Evolutionary conservation across 2,329 filamentous ascomycete species (phyloP).

Genomic region (Trichoderma guizhouense): DNA sequence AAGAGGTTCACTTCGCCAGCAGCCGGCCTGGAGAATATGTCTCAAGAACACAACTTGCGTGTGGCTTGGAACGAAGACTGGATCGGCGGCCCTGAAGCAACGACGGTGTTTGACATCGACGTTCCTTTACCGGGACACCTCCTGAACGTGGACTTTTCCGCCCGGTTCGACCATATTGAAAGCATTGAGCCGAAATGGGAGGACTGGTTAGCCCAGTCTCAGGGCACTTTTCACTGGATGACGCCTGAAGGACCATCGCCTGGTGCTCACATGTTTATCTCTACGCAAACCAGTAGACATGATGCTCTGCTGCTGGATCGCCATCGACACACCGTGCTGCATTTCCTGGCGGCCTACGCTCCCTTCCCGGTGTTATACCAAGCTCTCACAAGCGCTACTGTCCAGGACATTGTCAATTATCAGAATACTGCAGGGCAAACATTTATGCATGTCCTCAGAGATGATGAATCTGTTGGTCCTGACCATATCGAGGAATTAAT

Average conservation of each 20-base stretch:
- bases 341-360: slow-evolving; percentile 42
- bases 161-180: background rate
- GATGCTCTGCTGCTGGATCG: slow-evolving; percentile 32
- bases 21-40: slow-evolving; percentile 23
- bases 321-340: slow-evolving; percentile 48
- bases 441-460: slow-evolving; percentile 42
- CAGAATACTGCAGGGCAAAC: slow-evolving; percentile 47
- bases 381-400: slow-evolving; percentile 24
- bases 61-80: slow-evolving; percentile 22
- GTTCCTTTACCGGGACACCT: background rate
- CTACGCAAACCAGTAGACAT: background rate
- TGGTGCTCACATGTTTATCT: slow-evolving; percentile 18
- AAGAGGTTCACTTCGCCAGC: slow-evolving; percentile 38
- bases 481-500: slow-evolving; percentile 14
- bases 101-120: background rate
- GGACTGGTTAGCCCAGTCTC: background rate
- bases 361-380: slow-evolving; percentile 28
- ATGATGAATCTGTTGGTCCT: slow-evolving; percentile 29
- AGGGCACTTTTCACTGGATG: slow-evolving; percentile 25
- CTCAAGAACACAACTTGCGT: slow-evolving; percentile 26
- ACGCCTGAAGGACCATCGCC: slow-evolving; percentile 26
- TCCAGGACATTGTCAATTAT: slow-evolving; percentile 24
- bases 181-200: background rate
- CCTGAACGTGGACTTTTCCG: background rate
- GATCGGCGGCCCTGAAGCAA: slow-evolving; percentile 29